A percentile compares a stretch with the other conserved stretches of the same genome.
These are phyloP conservation scores for Colletotrichum cereale DNA, from an alignment of 2,329 filamentous ascomycete species.

Conservation along the genomic window DNA sequence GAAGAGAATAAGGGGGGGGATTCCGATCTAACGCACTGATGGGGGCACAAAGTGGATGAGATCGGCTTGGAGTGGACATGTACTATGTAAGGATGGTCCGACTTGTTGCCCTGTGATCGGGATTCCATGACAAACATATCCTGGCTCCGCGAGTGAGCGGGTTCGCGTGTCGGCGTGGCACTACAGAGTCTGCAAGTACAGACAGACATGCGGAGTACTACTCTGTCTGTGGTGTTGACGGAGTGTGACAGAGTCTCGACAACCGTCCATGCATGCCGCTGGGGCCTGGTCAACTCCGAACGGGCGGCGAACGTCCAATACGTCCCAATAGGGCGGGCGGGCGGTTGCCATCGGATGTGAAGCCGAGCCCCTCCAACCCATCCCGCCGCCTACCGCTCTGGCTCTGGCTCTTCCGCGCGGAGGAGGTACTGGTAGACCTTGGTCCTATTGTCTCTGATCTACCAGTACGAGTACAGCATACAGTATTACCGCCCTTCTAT, in stretches of 20 bases:
- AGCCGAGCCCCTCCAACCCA: constrained; percentile 1
- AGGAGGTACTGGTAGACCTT: neutral
- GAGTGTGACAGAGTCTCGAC: neutral
- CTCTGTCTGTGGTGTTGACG: too few relatives aligned
- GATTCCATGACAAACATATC: neutral
- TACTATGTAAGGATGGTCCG: constrained; percentile 7
- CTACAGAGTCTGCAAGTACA: too few relatives aligned
- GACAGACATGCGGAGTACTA: too few relatives aligned
- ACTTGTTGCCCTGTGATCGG: neutral
- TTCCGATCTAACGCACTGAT: neutral
- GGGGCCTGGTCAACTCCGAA: constrained; percentile 6
- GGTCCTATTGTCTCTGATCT: too few relatives aligned
- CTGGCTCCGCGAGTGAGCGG: neutral
- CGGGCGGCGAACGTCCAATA: constrained; percentile 19
- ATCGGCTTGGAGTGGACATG: neutral
- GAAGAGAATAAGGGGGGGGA: neutral
- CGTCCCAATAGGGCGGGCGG: constrained; percentile 1
- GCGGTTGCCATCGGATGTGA: constrained; percentile 33
- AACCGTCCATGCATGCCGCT: neutral
- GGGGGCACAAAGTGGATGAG: neutral
- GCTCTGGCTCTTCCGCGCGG: constrained; percentile 20
- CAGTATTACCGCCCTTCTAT: neutral
- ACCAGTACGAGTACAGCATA: too few relatives aligned
- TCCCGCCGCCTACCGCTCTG: neutral
- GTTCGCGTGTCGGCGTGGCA: neutral